Percentiles rank a stretch among this genome's conserved stretches.
phyloP scores from a whole-genome alignment of 108 stramenopile species.

The Stephanodiscus triporus region DNA sequence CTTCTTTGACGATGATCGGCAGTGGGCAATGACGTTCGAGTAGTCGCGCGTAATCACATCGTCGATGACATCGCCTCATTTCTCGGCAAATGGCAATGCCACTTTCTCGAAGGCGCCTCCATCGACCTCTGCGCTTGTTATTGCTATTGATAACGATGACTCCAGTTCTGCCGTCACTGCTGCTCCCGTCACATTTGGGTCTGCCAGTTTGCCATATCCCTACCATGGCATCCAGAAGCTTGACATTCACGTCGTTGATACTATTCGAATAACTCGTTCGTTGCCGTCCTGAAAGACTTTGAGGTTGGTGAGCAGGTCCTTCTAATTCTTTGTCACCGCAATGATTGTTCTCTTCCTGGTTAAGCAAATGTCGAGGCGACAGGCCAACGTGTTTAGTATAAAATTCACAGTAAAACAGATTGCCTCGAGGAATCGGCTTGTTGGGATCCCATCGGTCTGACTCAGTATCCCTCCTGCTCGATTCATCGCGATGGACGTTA shows the following conservation, averaged over 20 bases:
- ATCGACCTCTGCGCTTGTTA: slow-evolving; percentile 49
- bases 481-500: neutral
- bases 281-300: neutral
- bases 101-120: slow-evolving; percentile 48
- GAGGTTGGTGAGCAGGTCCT: too few relatives aligned
- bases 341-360: slow-evolving; percentile 4
- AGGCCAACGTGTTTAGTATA: slow-evolving; percentile 48
- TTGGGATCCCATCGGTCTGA: slow-evolving; percentile 39
- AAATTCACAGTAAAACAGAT: slow-evolving; percentile 52
- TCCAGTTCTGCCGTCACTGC: neutral
- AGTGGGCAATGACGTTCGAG: slow-evolving; percentile 73
- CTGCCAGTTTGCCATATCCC: slow-evolving; percentile 22
- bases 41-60: slow-evolving; percentile 69
- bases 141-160: neutral
- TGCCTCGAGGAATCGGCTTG: slow-evolving; percentile 46
- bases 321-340: too few relatives aligned
- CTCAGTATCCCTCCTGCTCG: slow-evolving; percentile 10
- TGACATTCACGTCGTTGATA: slow-evolving; percentile 29
- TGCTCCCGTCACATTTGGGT: neutral
- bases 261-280: neutral
- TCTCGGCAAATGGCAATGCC: slow-evolving; percentile 62
- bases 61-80: slow-evolving; percentile 48
- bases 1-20: slow-evolving; percentile 14
- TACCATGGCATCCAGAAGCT: slow-evolving; percentile 49
- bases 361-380: slow-evolving; percentile 45